Evolutionary conservation across 768 basidiomycete species (phyloP).

Genomic region (Hygrophorus russula): DNA sequence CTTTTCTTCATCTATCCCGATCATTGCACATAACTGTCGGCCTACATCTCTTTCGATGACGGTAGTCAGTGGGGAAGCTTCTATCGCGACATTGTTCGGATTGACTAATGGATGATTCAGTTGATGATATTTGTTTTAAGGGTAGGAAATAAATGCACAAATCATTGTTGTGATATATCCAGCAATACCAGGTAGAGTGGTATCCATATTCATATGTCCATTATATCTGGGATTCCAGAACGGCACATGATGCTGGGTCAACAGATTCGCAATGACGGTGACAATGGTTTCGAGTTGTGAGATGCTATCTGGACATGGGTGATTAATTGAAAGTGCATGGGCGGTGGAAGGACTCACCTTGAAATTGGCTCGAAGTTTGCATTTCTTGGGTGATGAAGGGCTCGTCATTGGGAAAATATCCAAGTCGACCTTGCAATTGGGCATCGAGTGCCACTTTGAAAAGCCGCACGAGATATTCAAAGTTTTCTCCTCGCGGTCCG

Average conservation of each 20-base stretch:
- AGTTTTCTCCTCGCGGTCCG: conserved; percentile 28
- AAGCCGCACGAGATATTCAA: conserved; percentile 14
- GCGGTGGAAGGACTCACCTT: neutral
- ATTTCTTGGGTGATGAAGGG: conserved; percentile 12
- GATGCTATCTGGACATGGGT: no score
- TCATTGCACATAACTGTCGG: conserved; percentile 26
- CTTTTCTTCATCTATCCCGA: conserved; percentile 21
- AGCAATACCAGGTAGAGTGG: conserved; percentile 18
- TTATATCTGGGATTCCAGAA: conserved; percentile 29
- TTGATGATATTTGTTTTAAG: no score
- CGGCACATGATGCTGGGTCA: conserved; percentile 20
- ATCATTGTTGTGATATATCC: conserved; percentile 18
- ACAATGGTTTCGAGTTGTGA: no score
- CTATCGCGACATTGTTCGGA: conserved; percentile 33
- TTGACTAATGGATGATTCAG: conserved; percentile 14
- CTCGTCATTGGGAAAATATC: conserved; percentile 22
- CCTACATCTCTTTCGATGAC: conserved; percentile 27
- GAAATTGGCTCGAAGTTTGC: conserved; percentile 6
- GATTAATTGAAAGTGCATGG: neutral
- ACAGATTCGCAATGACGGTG: no score
- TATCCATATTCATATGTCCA: conserved; percentile 28
- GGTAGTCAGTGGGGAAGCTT: conserved; percentile 28
- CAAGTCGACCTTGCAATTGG: conserved; percentile 13
- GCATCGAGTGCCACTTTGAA: conserved; percentile 16
- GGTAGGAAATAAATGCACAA: neutral